Conservation (phyloP, 176 grass and related monocot genomes). For the Thalia dealbata region DNA sequence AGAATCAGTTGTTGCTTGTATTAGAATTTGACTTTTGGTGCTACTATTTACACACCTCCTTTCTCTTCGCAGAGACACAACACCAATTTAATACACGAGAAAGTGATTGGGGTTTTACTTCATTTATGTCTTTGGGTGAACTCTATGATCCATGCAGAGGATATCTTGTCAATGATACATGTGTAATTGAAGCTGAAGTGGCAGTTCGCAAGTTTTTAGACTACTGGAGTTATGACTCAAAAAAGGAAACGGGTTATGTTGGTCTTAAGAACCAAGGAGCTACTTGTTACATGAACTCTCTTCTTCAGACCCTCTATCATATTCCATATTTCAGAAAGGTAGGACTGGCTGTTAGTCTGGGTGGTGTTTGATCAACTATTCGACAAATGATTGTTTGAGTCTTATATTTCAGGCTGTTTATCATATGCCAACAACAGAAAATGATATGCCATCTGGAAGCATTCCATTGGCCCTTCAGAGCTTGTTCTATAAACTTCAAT, state of each 20-base stretch:
- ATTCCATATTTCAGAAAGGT: slow-evolving; percentile 99
- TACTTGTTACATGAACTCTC: slow-evolving; percentile 99
- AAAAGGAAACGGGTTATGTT: slow-evolving; percentile 98
- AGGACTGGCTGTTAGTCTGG: slow-evolving; percentile 8
- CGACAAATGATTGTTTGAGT: neutral
- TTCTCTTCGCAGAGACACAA: slow-evolving; percentile 66
- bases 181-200: slow-evolving; percentile 92
- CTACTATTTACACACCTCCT: neutral
- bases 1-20: no score
- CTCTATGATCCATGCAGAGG: slow-evolving; percentile 84
- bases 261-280: slow-evolving; percentile 99
- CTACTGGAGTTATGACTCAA: slow-evolving; percentile 97
- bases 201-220: slow-evolving; percentile 78
- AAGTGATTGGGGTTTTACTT: slow-evolving; percentile 98
- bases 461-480: slow-evolving; percentile 93
- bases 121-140: slow-evolving; percentile 91
- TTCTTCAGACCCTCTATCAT: slow-evolving; percentile 95
- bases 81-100: slow-evolving; percentile 95
- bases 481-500: slow-evolving; percentile 96
- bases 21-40: neutral
- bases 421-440: slow-evolving; percentile 98
- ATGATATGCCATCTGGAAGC: slow-evolving; percentile 93
- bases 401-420: slow-evolving; percentile 75
- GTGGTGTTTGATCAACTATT: neutral
- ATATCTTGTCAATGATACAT: slow-evolving; percentile 96